These are phyloP conservation scores for Backusella psychrophila DNA, from an alignment of 192 early-diverging fungal species.

Conservation along the genomic window DNA sequence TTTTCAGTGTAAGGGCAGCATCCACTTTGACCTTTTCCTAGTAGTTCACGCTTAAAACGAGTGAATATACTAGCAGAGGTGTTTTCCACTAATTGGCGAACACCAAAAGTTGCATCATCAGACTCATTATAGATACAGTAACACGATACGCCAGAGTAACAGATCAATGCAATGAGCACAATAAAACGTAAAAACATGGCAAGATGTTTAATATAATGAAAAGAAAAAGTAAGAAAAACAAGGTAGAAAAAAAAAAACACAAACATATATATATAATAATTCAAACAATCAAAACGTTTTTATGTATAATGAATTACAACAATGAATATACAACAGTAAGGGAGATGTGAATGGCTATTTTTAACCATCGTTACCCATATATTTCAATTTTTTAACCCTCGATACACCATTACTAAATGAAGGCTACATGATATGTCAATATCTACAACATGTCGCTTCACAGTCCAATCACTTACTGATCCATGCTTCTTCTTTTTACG, in stretches of 20 bases:
- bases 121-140: neutral
- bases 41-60: neutral
- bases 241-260: neutral
- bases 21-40: neutral
- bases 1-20: slow-evolving; percentile 1
- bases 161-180: neutral
- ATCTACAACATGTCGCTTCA: neutral
- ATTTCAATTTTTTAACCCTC: slow-evolving; percentile 21
- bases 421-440: neutral
- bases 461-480: neutral
- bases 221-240: neutral
- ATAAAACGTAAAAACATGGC: neutral
- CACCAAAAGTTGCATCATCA: neutral
- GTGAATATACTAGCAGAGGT: neutral
- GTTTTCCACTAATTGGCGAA: neutral
- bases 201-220: neutral
- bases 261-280: neutral
- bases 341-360: neutral
- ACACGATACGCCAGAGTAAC: neutral
- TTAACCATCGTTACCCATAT: slow-evolving; percentile 4
- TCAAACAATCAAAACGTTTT: neutral
- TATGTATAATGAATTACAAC: neutral
- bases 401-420: neutral
- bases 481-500: slow-evolving; percentile 14
- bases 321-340: neutral